These are phyloP conservation scores for Funneliformis geosporum DNA, from an alignment of 192 early-diverging fungal genomes.

Conservation along the genomic window DNA sequence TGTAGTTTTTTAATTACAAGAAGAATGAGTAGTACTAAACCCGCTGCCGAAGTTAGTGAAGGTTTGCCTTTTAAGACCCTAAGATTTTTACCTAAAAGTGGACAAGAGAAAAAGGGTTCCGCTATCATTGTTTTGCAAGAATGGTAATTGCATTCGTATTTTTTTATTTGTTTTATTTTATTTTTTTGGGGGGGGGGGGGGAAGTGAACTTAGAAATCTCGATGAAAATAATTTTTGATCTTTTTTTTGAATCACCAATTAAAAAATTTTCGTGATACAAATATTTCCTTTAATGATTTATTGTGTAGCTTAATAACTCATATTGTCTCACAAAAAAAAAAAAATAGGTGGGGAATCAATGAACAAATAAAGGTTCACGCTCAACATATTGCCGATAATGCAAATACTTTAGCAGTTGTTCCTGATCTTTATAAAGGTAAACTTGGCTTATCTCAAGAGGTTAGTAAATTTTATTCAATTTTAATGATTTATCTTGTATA, in stretches of 20 bases:
- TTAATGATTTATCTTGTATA: too few relatives aligned
- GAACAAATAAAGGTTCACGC: constrained; percentile 47
- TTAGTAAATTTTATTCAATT: neutral
- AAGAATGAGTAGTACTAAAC: neutral
- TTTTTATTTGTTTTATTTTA: neutral
- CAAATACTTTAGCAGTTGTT: constrained; percentile 42
- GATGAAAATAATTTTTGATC: too few relatives aligned
- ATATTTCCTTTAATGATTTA: too few relatives aligned
- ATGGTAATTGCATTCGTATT: neutral
- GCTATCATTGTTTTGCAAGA: constrained; percentile 17
- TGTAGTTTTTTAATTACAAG: neutral
- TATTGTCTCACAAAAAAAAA: neutral
- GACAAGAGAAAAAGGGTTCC: constrained; percentile 4
- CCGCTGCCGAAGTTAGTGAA: neutral
- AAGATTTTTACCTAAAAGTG: constrained; percentile 1
- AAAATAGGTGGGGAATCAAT: constrained; percentile 45
- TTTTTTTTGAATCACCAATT: too few relatives aligned
- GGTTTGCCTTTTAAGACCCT: constrained; percentile 1
- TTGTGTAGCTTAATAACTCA: too few relatives aligned
- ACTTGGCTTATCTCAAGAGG: constrained; percentile 44
- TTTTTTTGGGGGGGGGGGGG: too few relatives aligned
- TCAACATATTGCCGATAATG: constrained; percentile 48
- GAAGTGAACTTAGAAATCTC: too few relatives aligned
- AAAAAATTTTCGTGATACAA: too few relatives aligned
- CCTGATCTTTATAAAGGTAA: constrained; percentile 58